Evolutionary conservation across 768 basidiomycete genomes (phyloP), one percentile per base, ranked within the genome.

Genomic region (Termitomyces sp.): DNA sequence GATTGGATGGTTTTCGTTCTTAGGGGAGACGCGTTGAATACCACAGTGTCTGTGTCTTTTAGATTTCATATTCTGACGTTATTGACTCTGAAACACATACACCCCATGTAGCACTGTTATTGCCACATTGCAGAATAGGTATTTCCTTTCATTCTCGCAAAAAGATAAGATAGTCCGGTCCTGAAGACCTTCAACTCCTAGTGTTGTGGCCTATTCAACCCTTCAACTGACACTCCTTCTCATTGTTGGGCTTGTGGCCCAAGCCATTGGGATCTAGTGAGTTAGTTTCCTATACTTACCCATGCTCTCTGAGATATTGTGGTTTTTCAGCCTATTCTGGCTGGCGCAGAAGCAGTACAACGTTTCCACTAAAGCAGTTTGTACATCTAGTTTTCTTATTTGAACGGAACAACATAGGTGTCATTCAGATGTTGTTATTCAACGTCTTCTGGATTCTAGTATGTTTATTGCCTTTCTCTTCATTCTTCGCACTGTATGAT

Each of bases 11-110:
- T 41, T 12, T 27, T 41, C 34, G 52, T 36, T 7, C 46, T n/a
- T 57, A 88, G 86, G 86, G 87, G 87, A 31, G 88, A 89, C 67
- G 86, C 88, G 2, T 69, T 89, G 42, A 89, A 89, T 66, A 89
- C 89, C 0, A 84, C 86, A 41, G 85, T 89, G 88, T 89, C 86
- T 88, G 70, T 16, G 36, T 52, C 4, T 24, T 24, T 24, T 22
- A 24, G 16, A 37, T 18, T 18, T 16, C 1, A 16, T 18, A 11
- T 24, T 36, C 20, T 36, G 8, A 16, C 18, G 22, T 24, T 22
- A 18, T 37, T 8, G 15, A 2, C 16, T 22, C 52, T 54, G 27
- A 54, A 18, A 27, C 11, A 5, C 2, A 7, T 6, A 42, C 18
- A 8, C 18, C 4, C 33, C 3, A 22, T 49, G 27, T 62, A 88